A percentile compares a stretch with the other conserved stretches of the same genome.
phyloP scores from a whole-genome alignment of 2,329 filamentous ascomycete species.

The Ophiocordyceps camponoti-leonardi region DNA sequence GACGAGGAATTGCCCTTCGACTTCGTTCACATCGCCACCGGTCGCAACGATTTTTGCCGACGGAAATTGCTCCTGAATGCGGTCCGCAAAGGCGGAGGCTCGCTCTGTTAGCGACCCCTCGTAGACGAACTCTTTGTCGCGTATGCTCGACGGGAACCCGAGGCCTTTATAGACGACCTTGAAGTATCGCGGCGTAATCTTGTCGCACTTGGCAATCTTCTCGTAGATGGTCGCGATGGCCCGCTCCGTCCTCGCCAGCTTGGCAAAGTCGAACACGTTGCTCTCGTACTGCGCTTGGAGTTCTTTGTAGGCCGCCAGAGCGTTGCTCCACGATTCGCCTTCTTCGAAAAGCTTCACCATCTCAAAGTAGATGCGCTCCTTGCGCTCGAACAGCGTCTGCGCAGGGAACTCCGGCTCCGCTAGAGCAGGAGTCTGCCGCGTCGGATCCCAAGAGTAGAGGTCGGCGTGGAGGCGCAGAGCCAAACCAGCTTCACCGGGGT shows the following conservation, averaged over 20 bases:
- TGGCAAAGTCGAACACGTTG: constrained; percentile 79
- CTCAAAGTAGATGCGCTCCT: constrained; percentile 80
- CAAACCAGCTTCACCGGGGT: constrained; percentile 75
- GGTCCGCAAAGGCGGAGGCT: constrained; percentile 68
- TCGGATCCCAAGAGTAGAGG: constrained; percentile 78
- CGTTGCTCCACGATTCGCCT: constrained; percentile 84
- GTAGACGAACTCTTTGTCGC: constrained; percentile 87
- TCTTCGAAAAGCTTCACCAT: constrained; percentile 94
- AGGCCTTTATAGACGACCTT: constrained; percentile 78
- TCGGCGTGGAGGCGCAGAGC: constrained; percentile 83
- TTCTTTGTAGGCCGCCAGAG: constrained; percentile 75
- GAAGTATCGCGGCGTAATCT: constrained; percentile 71
- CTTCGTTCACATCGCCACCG: constrained; percentile 51
- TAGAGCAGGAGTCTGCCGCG: constrained; percentile 45
- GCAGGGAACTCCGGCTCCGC: constrained; percentile 61
- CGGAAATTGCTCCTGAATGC: constrained; percentile 82
- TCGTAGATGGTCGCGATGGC: constrained; percentile 91
- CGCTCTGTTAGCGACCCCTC: constrained; percentile 66
- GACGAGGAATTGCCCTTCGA: constrained; percentile 81
- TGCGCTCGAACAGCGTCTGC: constrained; percentile 80
- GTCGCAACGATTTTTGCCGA: constrained; percentile 63
- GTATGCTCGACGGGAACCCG: constrained; percentile 63
- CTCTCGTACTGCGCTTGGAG: constrained; percentile 81
- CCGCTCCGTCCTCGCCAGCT: constrained; percentile 74
- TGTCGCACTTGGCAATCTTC: constrained; percentile 66